Evolutionary conservation across 2,329 filamentous ascomycete species (phyloP).

Genomic region (Penicillium sp.): DNA sequence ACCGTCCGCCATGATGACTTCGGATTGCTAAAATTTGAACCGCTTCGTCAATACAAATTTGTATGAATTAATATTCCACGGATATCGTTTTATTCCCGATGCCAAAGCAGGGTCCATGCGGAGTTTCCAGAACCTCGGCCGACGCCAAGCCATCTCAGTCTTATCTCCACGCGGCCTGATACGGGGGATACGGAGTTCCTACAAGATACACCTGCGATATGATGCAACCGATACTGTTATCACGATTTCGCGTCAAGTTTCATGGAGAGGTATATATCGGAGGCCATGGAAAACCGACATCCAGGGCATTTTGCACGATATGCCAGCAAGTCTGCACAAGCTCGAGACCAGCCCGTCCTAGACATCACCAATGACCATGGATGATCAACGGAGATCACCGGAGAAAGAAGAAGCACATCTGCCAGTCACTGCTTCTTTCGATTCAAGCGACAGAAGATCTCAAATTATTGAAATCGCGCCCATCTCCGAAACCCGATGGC

Average conservation of each 20-base stretch:
- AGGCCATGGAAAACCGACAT: not conserved
- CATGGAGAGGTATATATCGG: conserved; percentile 11
- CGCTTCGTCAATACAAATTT: not conserved
- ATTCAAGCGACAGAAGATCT: conserved; percentile 3
- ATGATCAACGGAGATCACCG: conserved; percentile 4
- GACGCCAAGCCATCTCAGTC: conserved; percentile 14
- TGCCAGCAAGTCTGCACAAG: not conserved
- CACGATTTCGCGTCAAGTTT: not conserved
- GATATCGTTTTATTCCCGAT: not conserved
- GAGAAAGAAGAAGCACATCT: conserved; percentile 2
- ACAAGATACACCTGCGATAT: conserved; percentile 7
- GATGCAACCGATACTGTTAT: conserved; percentile 6
- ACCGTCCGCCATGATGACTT: not conserved
- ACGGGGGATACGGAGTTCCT: not conserved
- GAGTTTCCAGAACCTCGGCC: conserved; percentile 9
- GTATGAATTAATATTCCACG: not conserved
- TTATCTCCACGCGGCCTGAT: conserved; percentile 11
- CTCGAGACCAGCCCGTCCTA: not conserved
- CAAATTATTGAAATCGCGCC: conserved; percentile 10
- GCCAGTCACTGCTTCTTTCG: conserved; percentile 4
- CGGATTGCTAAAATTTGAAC: not conserved
- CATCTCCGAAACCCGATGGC: conserved; percentile 19
- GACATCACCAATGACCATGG: conserved; percentile 4
- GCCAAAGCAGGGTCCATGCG: not conserved
- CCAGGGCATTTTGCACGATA: not conserved